Base-by-base conservation (phyloP, 192 early-diverging fungal species). In the Ambispora gerdemannii region DNA sequence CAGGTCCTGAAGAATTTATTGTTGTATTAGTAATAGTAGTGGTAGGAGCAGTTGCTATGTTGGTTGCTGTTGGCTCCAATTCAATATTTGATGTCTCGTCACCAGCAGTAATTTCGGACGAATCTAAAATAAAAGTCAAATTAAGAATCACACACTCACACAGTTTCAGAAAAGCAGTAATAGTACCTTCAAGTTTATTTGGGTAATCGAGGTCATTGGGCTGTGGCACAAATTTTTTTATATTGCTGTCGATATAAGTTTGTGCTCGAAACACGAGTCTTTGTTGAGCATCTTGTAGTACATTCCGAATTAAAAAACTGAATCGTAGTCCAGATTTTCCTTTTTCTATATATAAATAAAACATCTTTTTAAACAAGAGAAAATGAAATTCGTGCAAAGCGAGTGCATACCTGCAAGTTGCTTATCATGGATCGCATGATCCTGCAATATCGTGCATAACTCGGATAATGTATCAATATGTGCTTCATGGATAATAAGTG, bases 251-350 rank as follows among this genome's bases (percentile, higher is more conserved):
- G 33, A 96, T 91, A 76, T 84, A 96, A 27, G 82, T 73, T 77
- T 95, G 86, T 3, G 93, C 89, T 38, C 94, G 84, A 81, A 95
- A 98, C 4, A 90, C 91, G 32, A 98, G 86, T 17, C 94, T 75
- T 63, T 87, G 85, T 75, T 98, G 96, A 3, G 94, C 78, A 80
- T 97, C 96, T 77, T 94, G 83, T 52, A 98, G 75, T 58, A 97
- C 90, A 63, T 90, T 84, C 32, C 82, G 82, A 27, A 93, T 88
- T n/a, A 91, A 84, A 60, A 90, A 80, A 67, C 89, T 84, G 52
- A 87, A 86, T 22, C 75, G 77, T 3, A 88, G 72, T 33, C 79
- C 82, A 67, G 80, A 78, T 33, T 79, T 84, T 20, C 80, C 72
- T 27, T 73, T 77, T 15, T 82, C 83, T 80, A 63, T 15, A 35